Percentiles rank a stretch among this genome's conserved stretches.
Evolutionary conservation across 2,329 filamentous ascomycete genomes (phyloP).

Genomic region (Pestalotiopsis fici): DNA sequence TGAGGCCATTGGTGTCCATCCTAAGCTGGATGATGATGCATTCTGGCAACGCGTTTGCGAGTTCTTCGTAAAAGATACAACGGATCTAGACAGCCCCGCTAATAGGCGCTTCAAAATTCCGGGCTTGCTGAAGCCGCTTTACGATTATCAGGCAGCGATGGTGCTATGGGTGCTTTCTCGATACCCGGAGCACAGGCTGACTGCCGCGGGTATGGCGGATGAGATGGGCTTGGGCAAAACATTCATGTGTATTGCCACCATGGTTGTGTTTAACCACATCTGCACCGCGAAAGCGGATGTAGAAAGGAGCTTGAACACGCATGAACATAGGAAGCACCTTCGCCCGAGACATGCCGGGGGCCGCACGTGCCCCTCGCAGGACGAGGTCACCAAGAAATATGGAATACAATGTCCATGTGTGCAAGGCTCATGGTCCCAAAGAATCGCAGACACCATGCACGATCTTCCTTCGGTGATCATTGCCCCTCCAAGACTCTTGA

Average conservation of each 20-base stretch:
- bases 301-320: too few relatives aligned
- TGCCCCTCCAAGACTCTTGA: neutral
- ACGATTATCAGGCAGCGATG: neutral
- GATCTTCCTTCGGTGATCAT: neutral
- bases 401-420: neutral
- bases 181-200: neutral
- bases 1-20: too few relatives aligned
- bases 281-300: neutral
- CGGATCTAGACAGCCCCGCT: too few relatives aligned
- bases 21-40: neutral
- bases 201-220: neutral
- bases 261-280: neutral
- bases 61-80: neutral
- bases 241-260: neutral
- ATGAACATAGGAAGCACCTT: neutral
- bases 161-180: neutral
- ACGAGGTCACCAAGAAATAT: neutral
- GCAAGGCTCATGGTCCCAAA: neutral
- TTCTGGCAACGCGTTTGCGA: neutral
- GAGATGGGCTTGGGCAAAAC: neutral
- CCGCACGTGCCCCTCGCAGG: neutral
- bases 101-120: neutral
- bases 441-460: neutral
- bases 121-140: neutral
- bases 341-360: neutral